Conservation (phyloP, 2,329 filamentous ascomycete species). For the Diplodia sapinea region DNA sequence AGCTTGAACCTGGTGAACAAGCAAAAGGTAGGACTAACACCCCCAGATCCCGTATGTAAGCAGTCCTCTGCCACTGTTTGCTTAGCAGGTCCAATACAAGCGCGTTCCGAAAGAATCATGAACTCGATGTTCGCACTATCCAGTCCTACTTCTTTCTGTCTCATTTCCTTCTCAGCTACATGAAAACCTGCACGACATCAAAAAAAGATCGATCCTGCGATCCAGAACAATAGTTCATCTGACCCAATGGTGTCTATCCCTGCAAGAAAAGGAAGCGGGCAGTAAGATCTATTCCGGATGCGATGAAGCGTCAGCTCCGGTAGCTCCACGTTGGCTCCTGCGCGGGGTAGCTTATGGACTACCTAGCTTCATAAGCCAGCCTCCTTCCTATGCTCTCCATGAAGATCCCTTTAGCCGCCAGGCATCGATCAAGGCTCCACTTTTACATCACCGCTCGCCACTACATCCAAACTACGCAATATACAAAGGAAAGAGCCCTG, state of each 20-base stretch:
- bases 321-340: background rate
- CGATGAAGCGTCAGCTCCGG: background rate
- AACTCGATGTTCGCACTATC: too few species aligned
- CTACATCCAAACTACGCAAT: background rate
- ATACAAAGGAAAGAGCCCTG: background rate
- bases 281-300: constrained; percentile 10
- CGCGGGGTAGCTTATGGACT: background rate
- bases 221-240: background rate
- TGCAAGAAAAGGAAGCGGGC: background rate
- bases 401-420: background rate
- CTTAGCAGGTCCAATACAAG: too few species aligned
- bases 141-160: background rate
- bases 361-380: background rate
- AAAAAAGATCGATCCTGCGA: background rate
- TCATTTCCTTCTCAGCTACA: background rate
- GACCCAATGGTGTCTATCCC: background rate
- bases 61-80: too few species aligned
- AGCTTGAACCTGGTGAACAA: too few species aligned
- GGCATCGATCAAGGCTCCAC: background rate
- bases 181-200: background rate
- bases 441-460: background rate
- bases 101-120: too few species aligned
- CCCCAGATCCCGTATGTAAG: too few species aligned
- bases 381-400: background rate
- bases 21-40: too few species aligned